Percentiles rank a stretch among this genome's conserved stretches.
Evolutionary conservation across 306 rosid species (phyloP).

Genomic region (Rosa lucieae): DNA sequence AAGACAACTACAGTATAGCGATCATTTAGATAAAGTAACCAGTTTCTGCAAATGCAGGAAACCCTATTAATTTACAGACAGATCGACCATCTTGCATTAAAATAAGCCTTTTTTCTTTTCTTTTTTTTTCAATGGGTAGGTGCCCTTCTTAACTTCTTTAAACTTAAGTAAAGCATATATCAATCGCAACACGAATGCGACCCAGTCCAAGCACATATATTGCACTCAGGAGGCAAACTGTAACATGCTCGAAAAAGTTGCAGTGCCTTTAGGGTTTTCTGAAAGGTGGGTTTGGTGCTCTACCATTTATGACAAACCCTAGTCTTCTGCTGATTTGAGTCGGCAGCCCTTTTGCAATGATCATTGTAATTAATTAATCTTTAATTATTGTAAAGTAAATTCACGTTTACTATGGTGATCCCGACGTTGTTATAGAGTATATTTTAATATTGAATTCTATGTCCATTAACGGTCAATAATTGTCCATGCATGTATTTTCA

Average conservation of each 20-base stretch:
- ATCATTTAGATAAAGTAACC: background rate
- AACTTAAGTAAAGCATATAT: background rate
- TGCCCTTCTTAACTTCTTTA: background rate
- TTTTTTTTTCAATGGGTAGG: background rate
- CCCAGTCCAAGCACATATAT: background rate
- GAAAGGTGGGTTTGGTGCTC: slow-evolving; percentile 1
- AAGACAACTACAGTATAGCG: background rate
- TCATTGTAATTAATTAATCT: background rate
- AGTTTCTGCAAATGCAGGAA: background rate
- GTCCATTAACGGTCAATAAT: no score
- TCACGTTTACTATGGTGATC: background rate
- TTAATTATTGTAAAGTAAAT: background rate
- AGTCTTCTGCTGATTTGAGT: background rate
- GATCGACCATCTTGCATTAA: background rate
- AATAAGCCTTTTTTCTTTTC: background rate
- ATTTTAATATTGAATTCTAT: no score
- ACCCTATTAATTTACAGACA: background rate
- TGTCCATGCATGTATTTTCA: no score
- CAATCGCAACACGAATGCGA: background rate
- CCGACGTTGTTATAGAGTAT: background rate
- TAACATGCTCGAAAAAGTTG: slow-evolving; percentile 1
- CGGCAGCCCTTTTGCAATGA: background rate
- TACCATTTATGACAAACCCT: background rate
- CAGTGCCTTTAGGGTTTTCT: background rate
- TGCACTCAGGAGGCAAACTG: background rate